Conservation (phyloP, 2,329 filamentous ascomycete genomes). For the Ophiostoma sp. region DNA sequence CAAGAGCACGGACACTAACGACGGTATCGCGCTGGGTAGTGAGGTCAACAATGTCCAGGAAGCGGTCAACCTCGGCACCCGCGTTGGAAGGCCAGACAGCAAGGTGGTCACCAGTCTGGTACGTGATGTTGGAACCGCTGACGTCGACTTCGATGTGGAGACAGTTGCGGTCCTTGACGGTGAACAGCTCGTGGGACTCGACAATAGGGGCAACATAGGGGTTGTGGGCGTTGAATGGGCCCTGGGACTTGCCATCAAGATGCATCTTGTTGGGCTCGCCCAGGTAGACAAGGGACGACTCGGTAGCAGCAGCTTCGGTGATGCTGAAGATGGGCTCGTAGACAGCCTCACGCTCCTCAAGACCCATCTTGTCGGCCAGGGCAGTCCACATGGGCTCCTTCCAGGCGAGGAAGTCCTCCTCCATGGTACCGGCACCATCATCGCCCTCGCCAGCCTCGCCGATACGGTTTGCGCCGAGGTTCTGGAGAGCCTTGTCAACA, state of each 20-base stretch:
- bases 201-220: conserved; percentile 91
- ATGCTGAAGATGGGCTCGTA: conserved; percentile 92
- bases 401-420: conserved; percentile 98
- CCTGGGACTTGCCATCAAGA: conserved; percentile 74
- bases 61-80: conserved; percentile 84
- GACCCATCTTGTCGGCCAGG: conserved; percentile 72
- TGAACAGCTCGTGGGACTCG: conserved; percentile 88
- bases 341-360: conserved; percentile 92
- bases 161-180: conserved; percentile 84
- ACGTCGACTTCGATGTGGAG: conserved; percentile 94
- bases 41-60: conserved; percentile 74
- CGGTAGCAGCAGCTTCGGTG: conserved; percentile 65
- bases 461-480: conserved; percentile 77
- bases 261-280: conserved; percentile 97
- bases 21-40: conserved; percentile 72
- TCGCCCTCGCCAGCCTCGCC: conserved; percentile 91
- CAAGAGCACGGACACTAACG: conserved; percentile 82
- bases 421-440: conserved; percentile 97
- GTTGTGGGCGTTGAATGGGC: conserved; percentile 93
- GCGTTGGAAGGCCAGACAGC: conserved; percentile 96
- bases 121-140: conserved; percentile 79
- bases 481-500: conserved; percentile 73
- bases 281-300: conserved; percentile 79
- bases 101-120: conserved; percentile 96
- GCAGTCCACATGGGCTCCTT: conserved; percentile 98